Evolutionary conservation across 805 yeast genomes (phyloP).

Genomic region (Priceomyces carsonii): DNA sequence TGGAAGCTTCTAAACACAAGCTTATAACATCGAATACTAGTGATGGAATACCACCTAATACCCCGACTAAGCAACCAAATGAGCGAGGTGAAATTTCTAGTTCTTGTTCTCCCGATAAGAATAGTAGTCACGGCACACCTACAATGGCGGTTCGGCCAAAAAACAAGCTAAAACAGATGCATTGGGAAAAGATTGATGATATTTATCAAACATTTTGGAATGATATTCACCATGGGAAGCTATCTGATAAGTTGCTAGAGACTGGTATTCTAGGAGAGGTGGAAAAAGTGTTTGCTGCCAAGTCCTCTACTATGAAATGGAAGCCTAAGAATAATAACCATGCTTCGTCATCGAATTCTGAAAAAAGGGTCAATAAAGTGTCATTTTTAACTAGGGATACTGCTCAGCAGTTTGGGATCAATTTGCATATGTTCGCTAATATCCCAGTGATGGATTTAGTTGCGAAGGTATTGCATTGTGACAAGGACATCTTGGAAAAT

Average conservation of each 20-base stretch:
- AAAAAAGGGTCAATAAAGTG: conserved; percentile 45
- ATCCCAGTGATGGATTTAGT: conserved; percentile 67
- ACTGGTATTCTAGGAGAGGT: conserved; percentile 83
- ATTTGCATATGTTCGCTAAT: conserved; percentile 73
- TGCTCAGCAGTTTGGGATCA: conserved; percentile 94
- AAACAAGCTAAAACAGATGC: conserved; percentile 85
- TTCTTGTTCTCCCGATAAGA: too few species aligned
- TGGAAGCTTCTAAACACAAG: background rate
- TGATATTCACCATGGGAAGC: conserved; percentile 54
- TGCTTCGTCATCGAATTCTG: conserved; percentile 7
- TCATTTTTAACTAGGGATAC: conserved; percentile 78
- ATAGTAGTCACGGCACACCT: background rate
- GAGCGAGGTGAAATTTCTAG: too few species aligned
- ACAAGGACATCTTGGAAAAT: conserved; percentile 65
- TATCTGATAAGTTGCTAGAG: conserved; percentile 64
- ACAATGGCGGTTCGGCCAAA: conserved; percentile 50
- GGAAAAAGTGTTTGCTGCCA: conserved; percentile 86
- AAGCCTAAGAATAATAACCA: conserved; percentile 29
- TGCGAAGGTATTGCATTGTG: conserved; percentile 71
- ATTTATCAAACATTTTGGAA: conserved; percentile 89
- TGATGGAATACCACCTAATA: background rate
- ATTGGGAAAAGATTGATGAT: conserved; percentile 91
- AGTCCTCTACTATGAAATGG: conserved; percentile 47
- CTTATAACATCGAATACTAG: background rate
- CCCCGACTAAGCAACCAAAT: conserved; percentile 1